Evolutionary conservation across 352 stramenopile genomes (phyloP), one percentile per base, ranked within the genome.

Genomic region (Phytophthora constricta): DNA sequence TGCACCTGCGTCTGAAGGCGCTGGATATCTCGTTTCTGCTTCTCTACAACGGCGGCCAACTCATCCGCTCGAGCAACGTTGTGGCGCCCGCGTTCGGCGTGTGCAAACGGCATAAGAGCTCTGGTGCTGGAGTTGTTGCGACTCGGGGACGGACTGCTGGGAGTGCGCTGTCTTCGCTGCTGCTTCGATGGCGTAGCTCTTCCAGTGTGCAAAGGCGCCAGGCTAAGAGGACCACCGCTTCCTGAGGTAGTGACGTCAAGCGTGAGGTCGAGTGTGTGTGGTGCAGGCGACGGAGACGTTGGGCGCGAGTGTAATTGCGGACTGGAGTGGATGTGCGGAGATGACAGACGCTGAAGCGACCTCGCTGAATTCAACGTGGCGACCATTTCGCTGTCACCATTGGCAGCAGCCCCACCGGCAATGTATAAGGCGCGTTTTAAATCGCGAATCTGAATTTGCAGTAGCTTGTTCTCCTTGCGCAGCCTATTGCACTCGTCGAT

Each of bases 401-500:
- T 43, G 27, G 45, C 54, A 39, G 19, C 16, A 7, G 19, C 23
- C 3, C n/a, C 23, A 3, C 37, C 45, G 17, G 57, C 13, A 26
- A 66, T 16, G 54, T 65, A 62, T 41, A 74, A 27, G 0, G 54
- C 52, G 8, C 58, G 66, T 25, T 94, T 87, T 1, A 94, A 58
- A 34, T 91, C 85, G 17, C 84, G 85, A 50, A 88, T 88, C 56
- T 85, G 82, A 23, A 89, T 73, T 43, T 77, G 55, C n/a, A 88
- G 57, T 1, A 73, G 55, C 33, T 93, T 95, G 63, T 91, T 91
- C 27, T 92, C 79, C 56, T 92, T 93, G 0, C 85, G 79, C 1
- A 93, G 55, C 39, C 83, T 77, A 67, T 92, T 95, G 74, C 86
- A 92, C 47, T 95, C 85, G 23, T 93, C 82, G 46, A 95, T 90